phyloP scores from a whole-genome alignment of 75 land plant species.

The Pinus albicaulis region DNA sequence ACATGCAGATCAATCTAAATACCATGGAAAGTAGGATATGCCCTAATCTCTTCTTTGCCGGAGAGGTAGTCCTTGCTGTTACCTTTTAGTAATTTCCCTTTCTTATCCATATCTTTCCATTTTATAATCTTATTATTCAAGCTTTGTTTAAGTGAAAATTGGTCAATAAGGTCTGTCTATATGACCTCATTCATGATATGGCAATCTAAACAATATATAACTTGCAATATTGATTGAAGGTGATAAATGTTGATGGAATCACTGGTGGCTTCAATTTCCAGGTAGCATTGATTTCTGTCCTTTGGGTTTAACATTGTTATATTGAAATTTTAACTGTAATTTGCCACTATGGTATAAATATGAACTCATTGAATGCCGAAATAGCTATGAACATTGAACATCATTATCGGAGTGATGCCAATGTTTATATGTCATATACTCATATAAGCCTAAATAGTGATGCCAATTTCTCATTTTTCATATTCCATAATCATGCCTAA shows the following conservation, averaged over 20 bases:
- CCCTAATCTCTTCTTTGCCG: constrained; percentile 77
- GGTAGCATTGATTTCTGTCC: constrained; percentile 31
- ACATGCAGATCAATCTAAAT: constrained; percentile 67
- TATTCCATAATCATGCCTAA: too few species aligned
- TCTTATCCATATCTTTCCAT: neutral
- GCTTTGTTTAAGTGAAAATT: neutral
- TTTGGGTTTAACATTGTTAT: neutral
- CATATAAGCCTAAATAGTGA: too few species aligned
- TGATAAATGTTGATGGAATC: constrained; percentile 88
- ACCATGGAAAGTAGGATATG: constrained; percentile 89
- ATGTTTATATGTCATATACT: too few species aligned
- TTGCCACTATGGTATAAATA: too few species aligned
- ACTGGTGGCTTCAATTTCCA: constrained; percentile 98
- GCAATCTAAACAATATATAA: neutral
- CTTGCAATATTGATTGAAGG: constrained; percentile 25
- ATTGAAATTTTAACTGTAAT: too few species aligned
- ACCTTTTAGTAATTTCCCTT: neutral
- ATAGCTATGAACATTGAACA: too few species aligned
- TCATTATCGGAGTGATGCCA: too few species aligned
- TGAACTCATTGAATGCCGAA: too few species aligned
- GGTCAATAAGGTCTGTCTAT: neutral
- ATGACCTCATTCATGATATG: neutral
- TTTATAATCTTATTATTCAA: constrained; percentile 3
- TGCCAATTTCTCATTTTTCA: too few species aligned
- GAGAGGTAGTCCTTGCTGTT: constrained; percentile 59